Evolutionary conservation across 345 rosid species (phyloP).

Genomic region (Eucalyptus urophylla): DNA sequence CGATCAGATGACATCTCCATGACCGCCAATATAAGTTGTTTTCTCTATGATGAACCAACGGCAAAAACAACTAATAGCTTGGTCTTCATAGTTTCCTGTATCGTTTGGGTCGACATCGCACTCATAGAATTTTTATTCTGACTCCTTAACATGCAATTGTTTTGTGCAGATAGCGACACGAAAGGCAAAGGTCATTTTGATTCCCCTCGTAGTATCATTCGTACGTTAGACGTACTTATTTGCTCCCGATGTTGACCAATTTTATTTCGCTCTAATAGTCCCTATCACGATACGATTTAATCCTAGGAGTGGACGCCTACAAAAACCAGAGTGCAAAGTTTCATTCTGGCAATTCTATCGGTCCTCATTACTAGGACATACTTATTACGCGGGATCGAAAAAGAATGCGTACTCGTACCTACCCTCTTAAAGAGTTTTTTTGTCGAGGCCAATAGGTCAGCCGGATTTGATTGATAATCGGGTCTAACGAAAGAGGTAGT

Average conservation of each 20-base stretch:
- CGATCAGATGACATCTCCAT: neutral
- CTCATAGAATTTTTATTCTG: neutral
- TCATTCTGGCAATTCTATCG: neutral
- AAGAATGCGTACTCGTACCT: neutral
- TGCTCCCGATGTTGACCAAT: neutral
- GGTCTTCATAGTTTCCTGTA: neutral
- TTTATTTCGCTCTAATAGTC: neutral
- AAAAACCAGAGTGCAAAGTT: neutral
- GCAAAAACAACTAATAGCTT: neutral
- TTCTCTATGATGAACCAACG: neutral
- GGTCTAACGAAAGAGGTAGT: neutral
- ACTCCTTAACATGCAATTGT: neutral
- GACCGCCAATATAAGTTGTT: neutral
- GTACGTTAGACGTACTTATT: neutral
- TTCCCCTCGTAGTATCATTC: neutral
- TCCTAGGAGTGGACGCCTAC: neutral
- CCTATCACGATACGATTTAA: neutral
- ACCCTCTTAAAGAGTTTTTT: neutral
- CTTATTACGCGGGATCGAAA: neutral
- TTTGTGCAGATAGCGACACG: neutral
- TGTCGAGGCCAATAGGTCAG: neutral
- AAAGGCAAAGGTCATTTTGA: neutral
- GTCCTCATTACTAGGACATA: neutral
- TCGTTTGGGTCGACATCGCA: neutral
- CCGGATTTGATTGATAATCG: neutral